phyloP scores from a whole-genome alignment of 2,329 filamentous ascomycete species.

The Chalaropsis thielavioides region DNA sequence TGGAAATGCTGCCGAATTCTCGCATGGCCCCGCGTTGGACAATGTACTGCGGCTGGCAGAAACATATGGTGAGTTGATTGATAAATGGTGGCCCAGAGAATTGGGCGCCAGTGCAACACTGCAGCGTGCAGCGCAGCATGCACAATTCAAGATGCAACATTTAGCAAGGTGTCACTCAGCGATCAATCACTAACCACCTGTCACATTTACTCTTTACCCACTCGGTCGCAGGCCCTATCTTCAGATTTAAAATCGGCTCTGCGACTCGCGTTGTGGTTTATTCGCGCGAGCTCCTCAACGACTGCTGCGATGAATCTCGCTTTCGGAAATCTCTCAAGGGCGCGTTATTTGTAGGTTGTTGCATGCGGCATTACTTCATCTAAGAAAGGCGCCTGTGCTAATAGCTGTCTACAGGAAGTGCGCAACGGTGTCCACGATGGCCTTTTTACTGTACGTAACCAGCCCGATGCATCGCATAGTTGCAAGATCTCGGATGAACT shows the following conservation, averaged over 20 bases:
- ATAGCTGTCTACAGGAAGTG: constrained; percentile 30
- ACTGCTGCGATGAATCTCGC: constrained; percentile 50
- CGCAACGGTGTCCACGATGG: constrained; percentile 49
- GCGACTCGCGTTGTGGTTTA: constrained; percentile 36
- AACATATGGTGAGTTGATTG: constrained; percentile 41
- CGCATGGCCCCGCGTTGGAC: constrained; percentile 39
- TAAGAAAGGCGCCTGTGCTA: constrained; percentile 4
- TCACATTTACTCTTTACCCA: neutral
- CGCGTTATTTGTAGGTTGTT: constrained; percentile 29
- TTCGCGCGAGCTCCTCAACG: constrained; percentile 43
- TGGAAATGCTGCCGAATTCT: constrained; percentile 51
- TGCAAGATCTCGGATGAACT: constrained; percentile 19
- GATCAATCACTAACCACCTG: neutral
- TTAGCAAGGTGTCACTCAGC: too few species aligned
- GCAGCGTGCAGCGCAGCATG: neutral
- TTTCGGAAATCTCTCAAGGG: constrained; percentile 44
- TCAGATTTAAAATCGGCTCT: constrained; percentile 37
- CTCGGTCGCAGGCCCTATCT: constrained; percentile 39
- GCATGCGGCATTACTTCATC: neutral
- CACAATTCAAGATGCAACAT: too few species aligned
- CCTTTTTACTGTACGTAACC: constrained; percentile 44
- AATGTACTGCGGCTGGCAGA: constrained; percentile 45
- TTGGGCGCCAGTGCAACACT: neutral
- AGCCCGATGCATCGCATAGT: neutral
- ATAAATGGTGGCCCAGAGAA: neutral